Conservation (phyloP, 768 basidiomycete genomes). For the Boletus patriciae region DNA sequence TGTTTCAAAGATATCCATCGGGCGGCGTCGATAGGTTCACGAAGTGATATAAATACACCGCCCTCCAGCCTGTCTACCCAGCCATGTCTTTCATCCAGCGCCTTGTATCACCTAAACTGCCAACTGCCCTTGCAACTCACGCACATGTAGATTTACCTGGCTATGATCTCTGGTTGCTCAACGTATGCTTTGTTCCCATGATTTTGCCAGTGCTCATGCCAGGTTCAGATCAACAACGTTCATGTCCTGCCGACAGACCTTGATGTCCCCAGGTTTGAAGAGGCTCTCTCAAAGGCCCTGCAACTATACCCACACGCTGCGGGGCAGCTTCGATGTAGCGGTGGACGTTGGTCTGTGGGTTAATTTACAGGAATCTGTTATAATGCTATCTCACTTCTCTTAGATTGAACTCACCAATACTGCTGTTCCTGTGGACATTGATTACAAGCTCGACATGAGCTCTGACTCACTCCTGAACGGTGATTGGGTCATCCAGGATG, state of each 20-base stretch:
- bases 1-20: not conserved
- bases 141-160: constrained; percentile 21
- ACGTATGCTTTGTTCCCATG: constrained; percentile 10
- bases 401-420: constrained; percentile 28
- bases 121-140: constrained; percentile 11
- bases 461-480: constrained; percentile 16
- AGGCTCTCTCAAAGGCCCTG: constrained; percentile 22
- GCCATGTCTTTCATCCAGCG: constrained; percentile 17
- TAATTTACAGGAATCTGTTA: not conserved
- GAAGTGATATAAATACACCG: not conserved
- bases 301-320: constrained; percentile 30
- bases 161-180: constrained; percentile 21
- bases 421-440: constrained; percentile 15
- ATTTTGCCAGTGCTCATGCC: not conserved
- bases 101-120: constrained; percentile 20
- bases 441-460: constrained; percentile 4
- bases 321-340: constrained; percentile 17
- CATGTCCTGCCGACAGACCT: constrained; percentile 19
- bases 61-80: not conserved
- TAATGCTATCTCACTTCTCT: not conserved
- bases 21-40: not conserved
- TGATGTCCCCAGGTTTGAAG: constrained; percentile 20
- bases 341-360: constrained; percentile 23
- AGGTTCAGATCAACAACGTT: constrained; percentile 16
- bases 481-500: constrained; percentile 30